phyloP scores from a whole-genome alignment of 1,284 basidiomycete species.

The Ganoderma lucidum region DNA sequence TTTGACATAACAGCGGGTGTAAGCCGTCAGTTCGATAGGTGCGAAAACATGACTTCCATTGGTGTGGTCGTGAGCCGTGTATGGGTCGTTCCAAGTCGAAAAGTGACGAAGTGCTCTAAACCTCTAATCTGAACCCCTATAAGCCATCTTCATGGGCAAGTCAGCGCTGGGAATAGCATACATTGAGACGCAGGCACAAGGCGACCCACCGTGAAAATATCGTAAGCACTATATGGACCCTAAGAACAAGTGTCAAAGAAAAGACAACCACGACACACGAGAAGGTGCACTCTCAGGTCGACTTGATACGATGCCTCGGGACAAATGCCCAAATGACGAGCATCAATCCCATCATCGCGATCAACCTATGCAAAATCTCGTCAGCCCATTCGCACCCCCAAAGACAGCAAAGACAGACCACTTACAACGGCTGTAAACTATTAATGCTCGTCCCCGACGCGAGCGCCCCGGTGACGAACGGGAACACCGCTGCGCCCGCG shows the following conservation, averaged over 20 bases:
- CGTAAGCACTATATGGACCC: background rate
- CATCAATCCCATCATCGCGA: slow-evolving; percentile 56
- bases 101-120: background rate
- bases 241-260: background rate
- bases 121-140: background rate
- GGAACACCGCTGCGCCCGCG: slow-evolving; percentile 59
- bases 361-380: slow-evolving; percentile 42
- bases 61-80: background rate
- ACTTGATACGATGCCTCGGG: slow-evolving; percentile 34
- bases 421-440: slow-evolving; percentile 64
- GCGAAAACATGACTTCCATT: background rate
- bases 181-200: background rate
- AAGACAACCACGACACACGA: background rate
- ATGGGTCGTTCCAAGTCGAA: background rate
- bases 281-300: background rate
- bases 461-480: slow-evolving; percentile 64
- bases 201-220: background rate
- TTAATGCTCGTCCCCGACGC: slow-evolving; percentile 57
- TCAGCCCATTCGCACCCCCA: background rate
- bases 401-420: slow-evolving; percentile 13
- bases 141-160: background rate
- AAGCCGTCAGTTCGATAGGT: background rate
- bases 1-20: background rate
- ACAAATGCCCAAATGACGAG: slow-evolving; percentile 54
- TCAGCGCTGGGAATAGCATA: background rate